Conservation (phyloP, 306 rosid species). For the Crotalaria pallida region DNA sequence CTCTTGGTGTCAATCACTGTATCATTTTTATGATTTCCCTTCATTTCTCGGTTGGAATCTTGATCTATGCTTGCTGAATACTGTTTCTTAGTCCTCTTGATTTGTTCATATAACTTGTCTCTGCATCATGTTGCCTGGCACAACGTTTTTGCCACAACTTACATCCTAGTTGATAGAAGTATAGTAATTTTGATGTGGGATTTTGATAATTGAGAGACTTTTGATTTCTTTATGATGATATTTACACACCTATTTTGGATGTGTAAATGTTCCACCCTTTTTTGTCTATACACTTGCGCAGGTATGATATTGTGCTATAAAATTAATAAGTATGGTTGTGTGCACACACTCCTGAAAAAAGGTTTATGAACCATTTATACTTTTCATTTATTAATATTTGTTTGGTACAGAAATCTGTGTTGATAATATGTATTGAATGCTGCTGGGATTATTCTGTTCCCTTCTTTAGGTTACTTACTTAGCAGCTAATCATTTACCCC, state of each 20-base stretch:
- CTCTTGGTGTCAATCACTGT: background rate
- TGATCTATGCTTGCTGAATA: background rate
- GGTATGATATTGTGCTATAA: background rate
- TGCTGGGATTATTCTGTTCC: background rate
- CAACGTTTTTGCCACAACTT: background rate
- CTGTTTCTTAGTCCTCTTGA: background rate
- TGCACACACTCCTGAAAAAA: background rate
- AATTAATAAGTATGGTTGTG: background rate
- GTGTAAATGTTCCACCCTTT: background rate
- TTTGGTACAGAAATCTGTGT: background rate
- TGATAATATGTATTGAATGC: background rate
- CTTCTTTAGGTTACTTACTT: slow-evolving; percentile 3
- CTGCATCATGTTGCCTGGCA: background rate
- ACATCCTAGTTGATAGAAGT: background rate
- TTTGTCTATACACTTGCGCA: background rate
- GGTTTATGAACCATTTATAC: background rate
- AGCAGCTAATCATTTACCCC: background rate
- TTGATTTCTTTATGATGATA: background rate
- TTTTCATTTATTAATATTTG: background rate
- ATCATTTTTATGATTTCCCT: background rate
- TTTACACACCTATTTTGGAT: background rate
- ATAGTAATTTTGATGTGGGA: background rate
- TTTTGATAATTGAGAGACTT: background rate
- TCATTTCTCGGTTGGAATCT: background rate
- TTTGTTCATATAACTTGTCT: background rate